phyloP scores from a whole-genome alignment of 75 land plant genomes.

The Picea sitchensis region DNA sequence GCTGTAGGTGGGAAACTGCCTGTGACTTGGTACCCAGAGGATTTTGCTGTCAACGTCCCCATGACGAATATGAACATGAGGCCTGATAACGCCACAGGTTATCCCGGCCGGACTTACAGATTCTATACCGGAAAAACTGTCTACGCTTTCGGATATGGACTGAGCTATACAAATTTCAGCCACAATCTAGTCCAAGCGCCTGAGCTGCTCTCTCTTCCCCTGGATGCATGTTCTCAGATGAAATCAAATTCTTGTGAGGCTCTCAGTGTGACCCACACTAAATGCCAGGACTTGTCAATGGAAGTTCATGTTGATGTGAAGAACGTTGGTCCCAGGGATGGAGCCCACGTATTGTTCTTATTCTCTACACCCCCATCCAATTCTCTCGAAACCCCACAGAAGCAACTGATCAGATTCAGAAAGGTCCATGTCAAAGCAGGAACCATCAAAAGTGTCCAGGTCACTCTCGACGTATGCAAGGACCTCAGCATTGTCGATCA shows the following conservation, averaged over 20 bases:
- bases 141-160: constrained; percentile 80
- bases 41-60: constrained; percentile 48
- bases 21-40: constrained; percentile 72
- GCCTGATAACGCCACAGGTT: constrained; percentile 67
- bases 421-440: constrained; percentile 48
- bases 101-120: constrained; percentile 89
- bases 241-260: constrained; percentile 23
- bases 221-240: constrained; percentile 32
- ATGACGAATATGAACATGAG: constrained; percentile 98
- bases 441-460: constrained; percentile 16
- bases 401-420: constrained; percentile 55
- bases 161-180: constrained; percentile 65
- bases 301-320: constrained; percentile 41
- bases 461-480: constrained; percentile 36
- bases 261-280: constrained; percentile 29
- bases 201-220: constrained; percentile 22
- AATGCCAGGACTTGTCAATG: constrained; percentile 27
- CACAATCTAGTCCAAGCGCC: not conserved
- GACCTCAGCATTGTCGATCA: constrained; percentile 46
- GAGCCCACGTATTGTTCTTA: constrained; percentile 53
- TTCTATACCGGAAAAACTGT: constrained; percentile 78
- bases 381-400: constrained; percentile 18
- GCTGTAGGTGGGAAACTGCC: constrained; percentile 77
- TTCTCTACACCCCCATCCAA: constrained; percentile 41
- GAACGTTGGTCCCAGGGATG: constrained; percentile 52